These are phyloP conservation scores for Sonneratia alba DNA, from an alignment of 345 rosid genomes.

Conservation along the genomic window DNA sequence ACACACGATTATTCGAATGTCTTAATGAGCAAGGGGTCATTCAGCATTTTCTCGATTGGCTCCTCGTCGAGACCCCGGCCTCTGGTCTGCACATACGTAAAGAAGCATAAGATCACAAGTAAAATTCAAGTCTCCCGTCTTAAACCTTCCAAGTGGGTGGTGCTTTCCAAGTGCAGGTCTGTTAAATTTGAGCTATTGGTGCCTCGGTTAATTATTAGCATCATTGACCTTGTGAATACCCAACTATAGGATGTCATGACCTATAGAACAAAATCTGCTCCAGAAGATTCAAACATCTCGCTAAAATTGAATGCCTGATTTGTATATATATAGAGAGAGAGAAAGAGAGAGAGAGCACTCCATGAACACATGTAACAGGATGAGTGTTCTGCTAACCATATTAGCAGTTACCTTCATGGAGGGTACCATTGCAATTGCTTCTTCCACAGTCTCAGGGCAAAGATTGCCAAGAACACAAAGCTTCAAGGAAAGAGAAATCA, in stretches of 20 bases:
- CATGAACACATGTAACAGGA: background rate
- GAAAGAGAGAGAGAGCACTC: background rate
- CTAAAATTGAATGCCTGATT: background rate
- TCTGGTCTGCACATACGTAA: slow-evolving; percentile 44
- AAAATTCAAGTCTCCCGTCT: background rate
- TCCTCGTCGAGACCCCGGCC: slow-evolving; percentile 80
- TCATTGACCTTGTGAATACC: background rate
- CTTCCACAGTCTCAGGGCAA: slow-evolving; percentile 96
- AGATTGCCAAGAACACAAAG: slow-evolving; percentile 96
- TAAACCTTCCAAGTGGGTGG: too few species aligned
- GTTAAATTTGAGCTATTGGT: background rate
- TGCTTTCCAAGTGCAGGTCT: background rate
- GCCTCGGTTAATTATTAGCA: background rate
- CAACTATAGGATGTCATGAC: background rate
- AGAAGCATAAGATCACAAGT: background rate
- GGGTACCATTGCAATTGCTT: slow-evolving; percentile 98
- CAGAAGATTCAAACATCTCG: background rate
- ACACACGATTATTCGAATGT: slow-evolving; percentile 47
- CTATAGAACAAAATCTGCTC: background rate
- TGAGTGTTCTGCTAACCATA: background rate
- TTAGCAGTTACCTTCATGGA: slow-evolving; percentile 60
- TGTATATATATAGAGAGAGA: too few species aligned
- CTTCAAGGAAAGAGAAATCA: slow-evolving; percentile 29
- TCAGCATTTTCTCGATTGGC: slow-evolving; percentile 85
- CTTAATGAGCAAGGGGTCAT: slow-evolving; percentile 74